phyloP scores from a whole-genome alignment of 495 filamentous ascomycete genomes.

The Tuber microsphaerosporum region DNA sequence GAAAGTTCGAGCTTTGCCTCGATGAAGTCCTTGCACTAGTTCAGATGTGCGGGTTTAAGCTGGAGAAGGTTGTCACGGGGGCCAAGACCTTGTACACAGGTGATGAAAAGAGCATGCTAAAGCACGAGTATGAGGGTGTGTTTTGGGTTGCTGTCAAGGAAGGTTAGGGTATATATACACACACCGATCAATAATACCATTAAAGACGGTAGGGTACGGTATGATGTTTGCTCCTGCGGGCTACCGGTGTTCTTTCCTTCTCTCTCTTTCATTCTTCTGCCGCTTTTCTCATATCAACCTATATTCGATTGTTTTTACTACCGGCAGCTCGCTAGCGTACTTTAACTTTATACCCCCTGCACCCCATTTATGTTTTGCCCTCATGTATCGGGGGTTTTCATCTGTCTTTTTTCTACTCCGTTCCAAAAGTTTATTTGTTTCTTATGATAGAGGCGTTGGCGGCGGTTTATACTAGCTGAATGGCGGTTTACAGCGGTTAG shows the following conservation, averaged over 20 bases:
- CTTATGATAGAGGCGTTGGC: background rate
- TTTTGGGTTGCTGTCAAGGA: slow-evolving; percentile 43
- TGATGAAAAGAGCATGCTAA: slow-evolving; percentile 41
- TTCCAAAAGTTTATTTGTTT: background rate
- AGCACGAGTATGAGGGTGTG: slow-evolving; percentile 40
- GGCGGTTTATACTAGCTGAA: background rate
- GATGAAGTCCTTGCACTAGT: slow-evolving; percentile 41
- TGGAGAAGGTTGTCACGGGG: slow-evolving; percentile 37
- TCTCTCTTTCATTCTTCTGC: background rate
- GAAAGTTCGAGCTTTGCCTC: slow-evolving; percentile 42
- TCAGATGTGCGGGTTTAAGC: slow-evolving; percentile 40
- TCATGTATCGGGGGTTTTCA: background rate
- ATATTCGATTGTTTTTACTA: background rate
- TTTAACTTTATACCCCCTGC: background rate
- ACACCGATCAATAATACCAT: background rate
- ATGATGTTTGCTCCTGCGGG: slow-evolving; percentile 5
- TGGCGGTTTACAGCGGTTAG: background rate
- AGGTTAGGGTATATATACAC: background rate
- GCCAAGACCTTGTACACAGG: slow-evolving; percentile 41
- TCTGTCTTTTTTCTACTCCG: background rate
- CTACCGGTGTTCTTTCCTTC: background rate
- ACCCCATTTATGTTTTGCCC: background rate
- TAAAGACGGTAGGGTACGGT: background rate
- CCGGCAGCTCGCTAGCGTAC: background rate
- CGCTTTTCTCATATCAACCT: background rate